Percentiles rank a stretch among this genome's conserved stretches.
Evolutionary conservation across 768 basidiomycete species (phyloP).

Genomic region (Cubamyces lactineus): DNA sequence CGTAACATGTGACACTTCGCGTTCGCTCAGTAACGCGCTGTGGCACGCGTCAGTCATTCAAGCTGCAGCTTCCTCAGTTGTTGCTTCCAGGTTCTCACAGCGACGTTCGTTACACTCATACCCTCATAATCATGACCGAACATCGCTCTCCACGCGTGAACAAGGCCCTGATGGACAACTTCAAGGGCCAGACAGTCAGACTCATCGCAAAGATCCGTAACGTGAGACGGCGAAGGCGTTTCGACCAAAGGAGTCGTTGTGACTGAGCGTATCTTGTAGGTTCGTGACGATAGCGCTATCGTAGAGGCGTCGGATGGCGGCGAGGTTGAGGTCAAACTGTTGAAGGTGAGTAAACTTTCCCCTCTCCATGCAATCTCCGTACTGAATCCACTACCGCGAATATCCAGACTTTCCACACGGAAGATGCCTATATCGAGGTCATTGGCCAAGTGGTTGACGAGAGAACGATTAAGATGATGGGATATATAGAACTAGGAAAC

Average conservation of each 20-base stretch:
- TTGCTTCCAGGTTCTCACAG: neutral
- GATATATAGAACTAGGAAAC: constrained; percentile 22
- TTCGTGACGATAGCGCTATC: constrained; percentile 49
- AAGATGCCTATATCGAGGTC: constrained; percentile 25
- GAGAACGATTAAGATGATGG: constrained; percentile 28
- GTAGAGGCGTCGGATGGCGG: constrained; percentile 73
- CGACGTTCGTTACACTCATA: neutral
- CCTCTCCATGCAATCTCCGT: neutral
- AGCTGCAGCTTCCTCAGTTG: too few relatives aligned
- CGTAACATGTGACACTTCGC: too few relatives aligned
- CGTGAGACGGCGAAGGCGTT: constrained; percentile 6
- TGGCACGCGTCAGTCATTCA: too few relatives aligned
- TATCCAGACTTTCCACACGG: constrained; percentile 12
- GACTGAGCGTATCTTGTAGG: neutral
- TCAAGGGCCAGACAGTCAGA: constrained; percentile 23
- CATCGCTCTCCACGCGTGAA: constrained; percentile 27
- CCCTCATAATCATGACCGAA: constrained; percentile 19
- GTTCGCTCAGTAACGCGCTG: too few relatives aligned
- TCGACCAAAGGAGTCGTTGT: constrained; percentile 30
- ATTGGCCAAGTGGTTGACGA: constrained; percentile 28
- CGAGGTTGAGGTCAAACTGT: constrained; percentile 53
- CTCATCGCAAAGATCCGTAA: constrained; percentile 21
- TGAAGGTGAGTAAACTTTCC: constrained; percentile 37
- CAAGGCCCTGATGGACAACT: constrained; percentile 21
- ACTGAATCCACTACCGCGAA: neutral